phyloP scores from a whole-genome alignment of 768 basidiomycete species.

The Pholiota molesta region DNA sequence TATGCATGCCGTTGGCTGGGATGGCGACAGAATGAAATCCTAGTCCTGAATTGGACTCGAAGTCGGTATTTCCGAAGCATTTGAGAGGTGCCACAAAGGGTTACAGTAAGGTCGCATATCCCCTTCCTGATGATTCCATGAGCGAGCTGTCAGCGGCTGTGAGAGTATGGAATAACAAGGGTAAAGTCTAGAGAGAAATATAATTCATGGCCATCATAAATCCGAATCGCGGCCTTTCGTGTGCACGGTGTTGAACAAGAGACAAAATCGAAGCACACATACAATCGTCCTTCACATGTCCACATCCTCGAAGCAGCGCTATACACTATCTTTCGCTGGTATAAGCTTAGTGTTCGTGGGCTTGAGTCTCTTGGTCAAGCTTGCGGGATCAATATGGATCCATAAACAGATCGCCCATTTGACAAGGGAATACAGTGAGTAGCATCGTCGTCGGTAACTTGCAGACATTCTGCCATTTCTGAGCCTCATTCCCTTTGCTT shows the following conservation, averaged over 20 bases:
- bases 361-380: constrained; percentile 24
- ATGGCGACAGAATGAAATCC: constrained; percentile 1
- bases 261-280: background rate
- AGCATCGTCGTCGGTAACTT: constrained; percentile 5
- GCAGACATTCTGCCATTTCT: background rate
- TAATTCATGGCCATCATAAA: background rate
- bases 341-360: constrained; percentile 22
- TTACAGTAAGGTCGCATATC: background rate
- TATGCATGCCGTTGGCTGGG: constrained; percentile 1
- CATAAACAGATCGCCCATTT: constrained; percentile 22
- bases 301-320: constrained; percentile 8
- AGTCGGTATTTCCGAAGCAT: constrained; percentile 7
- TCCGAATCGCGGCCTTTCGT: constrained; percentile 2
- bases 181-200: background rate
- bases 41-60: constrained; percentile 4
- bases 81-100: constrained; percentile 4
- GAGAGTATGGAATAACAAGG: constrained; percentile 7
- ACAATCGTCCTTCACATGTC: constrained; percentile 11
- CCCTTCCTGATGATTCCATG: background rate
- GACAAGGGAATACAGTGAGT: constrained; percentile 30
- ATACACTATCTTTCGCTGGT: constrained; percentile 14
- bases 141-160: constrained; percentile 10
- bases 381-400: constrained; percentile 24
- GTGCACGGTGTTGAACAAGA: background rate
- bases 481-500: background rate